Base-by-base conservation (phyloP, 352 stramenopile species). In the Sclerospora graminicola region DNA sequence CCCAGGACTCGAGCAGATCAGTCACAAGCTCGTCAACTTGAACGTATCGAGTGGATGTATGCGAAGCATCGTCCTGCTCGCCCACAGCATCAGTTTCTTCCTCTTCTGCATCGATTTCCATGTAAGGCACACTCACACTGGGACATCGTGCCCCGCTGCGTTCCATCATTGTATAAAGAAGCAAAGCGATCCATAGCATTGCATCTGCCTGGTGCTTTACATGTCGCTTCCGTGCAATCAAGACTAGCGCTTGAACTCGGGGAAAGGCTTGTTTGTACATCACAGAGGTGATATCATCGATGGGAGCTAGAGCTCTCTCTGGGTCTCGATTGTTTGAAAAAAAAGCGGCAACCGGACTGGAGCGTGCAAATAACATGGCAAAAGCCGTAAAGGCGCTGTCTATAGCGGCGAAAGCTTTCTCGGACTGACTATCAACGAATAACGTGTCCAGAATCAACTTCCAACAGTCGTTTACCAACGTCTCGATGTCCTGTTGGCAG, bases 121-220 rank as follows among this genome's bases (percentile, higher is more conserved):
- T 41, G 29, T 79, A 83, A 9, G 80, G 66, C 8, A 82, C 62
- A 45, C 74, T 85, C 9, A 89, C 29, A 21, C 77, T 67, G 3
- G 80, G 72, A 40, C 66, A 86, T 21, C 57, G 55, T 8, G 72
- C 74, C 2, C 80, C 80, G 7, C 57, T 86, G 16, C 69, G 65
- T 29, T 89, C 77, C 69, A 89, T 88, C 75, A 92, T 88, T 46
- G 82, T 84, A 48, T 67, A 80, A 28, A 86, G 48, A n/a, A 92
- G 47, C 80, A 84, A 87, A 1, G 67, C 40, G 20, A 89, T 52
- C 74, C 72, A 35, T 86, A 1, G 67, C 40, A 18, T 88, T 52
- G 72, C 72, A 35, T 86, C 56, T 5, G 75, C 45, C 39, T 89
- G 77, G 27, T 73, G 52, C 36, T 83, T 80, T 32, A 79, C 57